Conservation (phyloP, 2,329 filamentous ascomycete species). For the Aspergillaceae sp. region DNA sequence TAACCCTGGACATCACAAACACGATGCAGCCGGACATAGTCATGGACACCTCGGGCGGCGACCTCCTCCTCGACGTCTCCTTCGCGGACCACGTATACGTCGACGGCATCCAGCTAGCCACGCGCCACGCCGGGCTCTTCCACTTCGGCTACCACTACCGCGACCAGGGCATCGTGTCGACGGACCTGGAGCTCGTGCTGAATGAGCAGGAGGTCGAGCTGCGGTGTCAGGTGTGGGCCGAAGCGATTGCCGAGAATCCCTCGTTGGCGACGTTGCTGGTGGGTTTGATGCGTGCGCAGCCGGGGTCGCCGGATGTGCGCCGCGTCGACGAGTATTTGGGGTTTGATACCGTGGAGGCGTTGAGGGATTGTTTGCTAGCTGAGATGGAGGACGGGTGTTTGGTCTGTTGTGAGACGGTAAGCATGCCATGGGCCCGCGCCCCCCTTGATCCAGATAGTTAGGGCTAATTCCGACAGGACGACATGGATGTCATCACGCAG, state of each 20-base stretch:
- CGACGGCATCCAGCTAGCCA: not conserved
- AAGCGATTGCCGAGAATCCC: not conserved
- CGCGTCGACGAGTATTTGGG: not conserved
- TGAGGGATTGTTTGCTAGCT: not conserved
- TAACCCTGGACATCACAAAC: not conserved
- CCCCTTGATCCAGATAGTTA: too few relatives aligned
- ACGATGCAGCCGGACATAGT: not conserved
- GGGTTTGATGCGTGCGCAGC: not conserved
- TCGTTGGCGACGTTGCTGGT: not conserved
- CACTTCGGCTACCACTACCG: not conserved
- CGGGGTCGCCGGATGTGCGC: not conserved
- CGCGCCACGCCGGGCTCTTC: not conserved
- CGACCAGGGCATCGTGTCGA: not conserved
- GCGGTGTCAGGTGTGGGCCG: not conserved
- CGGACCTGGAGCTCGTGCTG: not conserved
- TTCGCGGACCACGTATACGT: not conserved
- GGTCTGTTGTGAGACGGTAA: not conserved
- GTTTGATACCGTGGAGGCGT: not conserved
- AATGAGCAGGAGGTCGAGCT: not conserved
- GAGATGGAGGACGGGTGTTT: not conserved
- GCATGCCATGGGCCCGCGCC: too few relatives aligned
- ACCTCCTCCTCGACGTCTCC: not conserved
- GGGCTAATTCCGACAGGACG: not conserved
- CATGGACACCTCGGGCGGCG: not conserved
- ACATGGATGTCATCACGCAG: not conserved